Evolutionary conservation across 352 stramenopile species (phyloP), one percentile per base, ranked within the genome.

Genomic region (Globisporangium barbulae): DNA sequence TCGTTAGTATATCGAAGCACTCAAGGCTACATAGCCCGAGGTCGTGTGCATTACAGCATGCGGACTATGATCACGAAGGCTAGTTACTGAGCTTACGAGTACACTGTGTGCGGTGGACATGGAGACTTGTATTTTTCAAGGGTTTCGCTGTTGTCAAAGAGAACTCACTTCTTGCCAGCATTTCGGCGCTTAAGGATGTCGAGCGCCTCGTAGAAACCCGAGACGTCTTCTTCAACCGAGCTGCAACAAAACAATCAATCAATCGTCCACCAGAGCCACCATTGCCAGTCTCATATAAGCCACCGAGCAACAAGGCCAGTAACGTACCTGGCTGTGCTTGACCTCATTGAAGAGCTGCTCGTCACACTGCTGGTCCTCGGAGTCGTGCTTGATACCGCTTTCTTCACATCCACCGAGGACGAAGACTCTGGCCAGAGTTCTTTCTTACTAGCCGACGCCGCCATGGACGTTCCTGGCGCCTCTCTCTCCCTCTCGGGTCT

Each of bases 181-280:
- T 78, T 85, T 21, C 80, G 78, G 5, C 83, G 79, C 48, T 90
- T 91, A 44, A 91, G 75, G 30, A 91, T 84, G 53, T 90, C 83
- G 8, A 91, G 67, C 3, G 83, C 83, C 70, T 90, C 80, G 53
- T 92, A 92, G 59, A 92, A 92, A 2, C 78, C 81, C 5, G 81
- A 86, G 1, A 92, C 80, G 33, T 92, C 81, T 47, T 91, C 81
- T 30, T 92, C 81, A 10, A 92, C 81, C 7, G 78, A 82, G 53
- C 75, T 83, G 3, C 41, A 12, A 12, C 61, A 60, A 13, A 45
- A 47, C 13, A 53, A 41, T 1, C 33, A 30, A 70, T 53, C 8
- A 66, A n/a, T 19, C 25, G 1, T 0, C 3, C 37, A 59, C 0
- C 12, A 45, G 21, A 53, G 12, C 31, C 13, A 30, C 17, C 50